Percentiles rank a stretch among this genome's conserved stretches.
Conservation (phyloP, 768 basidiomycete species). For the Trichaptum fuscoviolaceum region DNA sequence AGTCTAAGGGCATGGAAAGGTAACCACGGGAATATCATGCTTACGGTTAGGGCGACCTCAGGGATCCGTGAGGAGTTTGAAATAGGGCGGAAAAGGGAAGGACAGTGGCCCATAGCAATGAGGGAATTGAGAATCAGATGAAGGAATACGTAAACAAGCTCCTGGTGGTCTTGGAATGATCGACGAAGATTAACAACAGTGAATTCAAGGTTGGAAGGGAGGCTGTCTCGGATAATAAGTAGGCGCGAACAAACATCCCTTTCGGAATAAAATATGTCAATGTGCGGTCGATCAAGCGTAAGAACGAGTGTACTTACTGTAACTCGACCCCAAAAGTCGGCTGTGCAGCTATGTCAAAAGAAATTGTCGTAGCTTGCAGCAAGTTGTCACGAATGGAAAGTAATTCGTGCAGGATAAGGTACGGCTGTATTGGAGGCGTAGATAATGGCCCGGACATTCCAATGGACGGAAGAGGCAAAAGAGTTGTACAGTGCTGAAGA, state of each 20-base stretch:
- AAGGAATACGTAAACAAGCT: neutral
- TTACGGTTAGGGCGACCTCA: conserved; percentile 1
- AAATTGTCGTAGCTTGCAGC: neutral
- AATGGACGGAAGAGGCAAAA: neutral
- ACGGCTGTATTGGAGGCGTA: neutral
- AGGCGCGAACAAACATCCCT: neutral
- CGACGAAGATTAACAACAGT: conserved; percentile 2
- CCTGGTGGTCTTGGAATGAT: neutral
- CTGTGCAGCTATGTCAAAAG: neutral
- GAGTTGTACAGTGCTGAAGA: neutral
- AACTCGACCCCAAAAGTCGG: neutral
- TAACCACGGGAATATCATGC: neutral
- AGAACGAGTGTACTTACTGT: neutral
- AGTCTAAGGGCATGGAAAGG: neutral
- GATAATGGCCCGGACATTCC: neutral
- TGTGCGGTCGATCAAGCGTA: neutral
- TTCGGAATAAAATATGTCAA: neutral
- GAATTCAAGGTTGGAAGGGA: conserved; percentile 5
- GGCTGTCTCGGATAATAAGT: neutral
- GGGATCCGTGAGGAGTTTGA: conserved; percentile 1
- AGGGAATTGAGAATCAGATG: neutral
- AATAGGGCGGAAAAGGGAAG: neutral
- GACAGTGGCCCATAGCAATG: neutral
- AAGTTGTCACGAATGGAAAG: neutral
- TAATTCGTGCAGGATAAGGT: neutral